Conservation (phyloP, 2,329 filamentous ascomycete species). For the Ceratocystis harringtonii region DNA sequence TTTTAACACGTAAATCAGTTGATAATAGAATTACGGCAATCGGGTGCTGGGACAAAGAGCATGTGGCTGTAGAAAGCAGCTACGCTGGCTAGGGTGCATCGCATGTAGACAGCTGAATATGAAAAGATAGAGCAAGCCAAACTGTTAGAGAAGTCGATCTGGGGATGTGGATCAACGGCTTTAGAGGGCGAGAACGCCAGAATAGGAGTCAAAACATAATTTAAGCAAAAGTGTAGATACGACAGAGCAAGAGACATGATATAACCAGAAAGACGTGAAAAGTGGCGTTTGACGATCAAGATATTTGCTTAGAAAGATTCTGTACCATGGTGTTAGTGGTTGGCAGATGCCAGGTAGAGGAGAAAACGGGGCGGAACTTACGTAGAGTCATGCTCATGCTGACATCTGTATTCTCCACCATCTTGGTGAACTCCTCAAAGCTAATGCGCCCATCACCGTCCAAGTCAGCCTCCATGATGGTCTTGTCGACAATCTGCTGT, state of each 20-base stretch:
- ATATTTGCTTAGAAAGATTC: constrained; percentile 12
- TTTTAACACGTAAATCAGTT: no score
- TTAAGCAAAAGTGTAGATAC: background rate
- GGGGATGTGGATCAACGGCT: background rate
- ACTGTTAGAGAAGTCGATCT: no score
- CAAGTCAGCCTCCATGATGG: constrained; percentile 97
- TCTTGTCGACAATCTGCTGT: constrained; percentile 99
- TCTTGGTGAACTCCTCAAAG: constrained; percentile 97
- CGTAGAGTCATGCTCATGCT: constrained; percentile 62
- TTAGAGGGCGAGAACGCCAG: background rate
- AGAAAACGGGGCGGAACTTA: constrained; percentile 25
- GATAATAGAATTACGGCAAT: no score
- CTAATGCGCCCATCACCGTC: constrained; percentile 96
- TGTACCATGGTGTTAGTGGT: constrained; percentile 4
- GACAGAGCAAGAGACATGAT: background rate
- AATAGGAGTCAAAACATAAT: background rate
- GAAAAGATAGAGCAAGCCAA: background rate
- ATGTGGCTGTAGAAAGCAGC: no score
- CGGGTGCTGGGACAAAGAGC: no score
- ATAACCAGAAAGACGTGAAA: background rate
- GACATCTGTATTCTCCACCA: constrained; percentile 88
- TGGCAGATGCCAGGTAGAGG: background rate
- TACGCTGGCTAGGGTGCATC: no score
- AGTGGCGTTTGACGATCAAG: background rate
- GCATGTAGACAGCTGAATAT: background rate